phyloP scores from a whole-genome alignment of 371 early-diverging fungal species.

The Circinella umbellata region DNA sequence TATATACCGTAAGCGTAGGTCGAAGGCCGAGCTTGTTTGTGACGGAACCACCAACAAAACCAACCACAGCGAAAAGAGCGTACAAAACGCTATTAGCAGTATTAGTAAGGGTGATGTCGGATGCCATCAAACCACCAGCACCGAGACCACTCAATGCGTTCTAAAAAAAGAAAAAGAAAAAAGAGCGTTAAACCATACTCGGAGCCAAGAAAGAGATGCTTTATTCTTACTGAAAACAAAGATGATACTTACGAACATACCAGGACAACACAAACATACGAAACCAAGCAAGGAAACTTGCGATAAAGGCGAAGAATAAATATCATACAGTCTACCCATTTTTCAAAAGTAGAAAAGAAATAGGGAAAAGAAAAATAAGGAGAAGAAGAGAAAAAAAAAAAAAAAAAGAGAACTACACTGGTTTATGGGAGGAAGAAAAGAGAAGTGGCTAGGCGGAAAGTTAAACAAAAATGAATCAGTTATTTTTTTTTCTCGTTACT shows the following conservation, averaged over 20 bases:
- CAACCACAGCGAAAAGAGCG: constrained; percentile 65
- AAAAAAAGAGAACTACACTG: no score
- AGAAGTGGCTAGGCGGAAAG: not conserved
- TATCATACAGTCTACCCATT: constrained; percentile 15
- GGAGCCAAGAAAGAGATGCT: no score
- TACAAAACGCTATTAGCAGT: constrained; percentile 72
- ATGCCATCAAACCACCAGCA: constrained; percentile 48
- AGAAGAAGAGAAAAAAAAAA: not conserved
- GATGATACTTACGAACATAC: constrained; percentile 56
- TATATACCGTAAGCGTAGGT: constrained; percentile 36
- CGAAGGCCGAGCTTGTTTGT: constrained; percentile 60
- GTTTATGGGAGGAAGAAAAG: not conserved
- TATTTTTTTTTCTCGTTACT: not conserved
- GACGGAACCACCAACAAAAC: constrained; percentile 61
- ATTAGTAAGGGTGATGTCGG: constrained; percentile 60
- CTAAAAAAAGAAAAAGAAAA: constrained; percentile 37
- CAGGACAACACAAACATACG: constrained; percentile 82
- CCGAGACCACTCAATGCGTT: constrained; percentile 57
- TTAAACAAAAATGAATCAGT: not conserved
- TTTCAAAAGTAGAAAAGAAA: not conserved
- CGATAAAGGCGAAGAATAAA: constrained; percentile 48
- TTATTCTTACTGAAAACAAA: no score
- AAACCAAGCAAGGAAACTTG: constrained; percentile 77
- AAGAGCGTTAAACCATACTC: not conserved
- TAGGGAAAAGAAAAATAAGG: not conserved